A percentile compares a stretch with the other conserved stretches of the same genome.
Evolutionary conservation across 2,329 filamentous ascomycete genomes (phyloP).

Genomic region (Dactylella cylindrospora): DNA sequence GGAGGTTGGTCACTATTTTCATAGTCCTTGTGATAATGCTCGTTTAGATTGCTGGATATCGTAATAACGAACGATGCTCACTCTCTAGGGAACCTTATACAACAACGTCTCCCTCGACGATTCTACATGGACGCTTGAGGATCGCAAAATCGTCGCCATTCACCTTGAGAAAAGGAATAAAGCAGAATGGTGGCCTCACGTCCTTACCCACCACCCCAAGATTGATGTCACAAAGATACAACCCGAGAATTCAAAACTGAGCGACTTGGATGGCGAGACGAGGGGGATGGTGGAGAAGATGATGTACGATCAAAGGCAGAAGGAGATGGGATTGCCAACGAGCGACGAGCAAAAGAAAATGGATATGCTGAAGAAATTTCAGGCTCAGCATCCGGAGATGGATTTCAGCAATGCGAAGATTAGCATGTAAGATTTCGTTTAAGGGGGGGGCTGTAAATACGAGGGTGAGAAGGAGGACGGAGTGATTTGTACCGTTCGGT

Average conservation of each 20-base stretch:
- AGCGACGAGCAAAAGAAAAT: constrained; percentile 95
- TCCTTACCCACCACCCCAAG: constrained; percentile 79
- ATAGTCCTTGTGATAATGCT: too few relatives aligned
- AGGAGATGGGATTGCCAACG: constrained; percentile 83
- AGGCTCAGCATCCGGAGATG: constrained; percentile 74
- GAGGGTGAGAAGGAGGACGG: too few relatives aligned
- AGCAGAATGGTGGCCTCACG: constrained; percentile 97
- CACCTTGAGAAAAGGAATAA: constrained; percentile 96
- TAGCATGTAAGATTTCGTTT: constrained; percentile 37
- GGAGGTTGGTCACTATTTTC: constrained; percentile 44
- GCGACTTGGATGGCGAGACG: constrained; percentile 92
- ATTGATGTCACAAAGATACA: constrained; percentile 95
- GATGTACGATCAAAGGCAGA: constrained; percentile 99
- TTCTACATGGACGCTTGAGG: constrained; percentile 92
- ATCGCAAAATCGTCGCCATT: constrained; percentile 69
- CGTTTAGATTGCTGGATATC: too few relatives aligned
- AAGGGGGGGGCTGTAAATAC: too few relatives aligned
- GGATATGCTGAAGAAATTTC: constrained; percentile 90
- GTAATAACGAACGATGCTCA: too few relatives aligned
- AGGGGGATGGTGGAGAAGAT: constrained; percentile 99
- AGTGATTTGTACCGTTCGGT: too few relatives aligned
- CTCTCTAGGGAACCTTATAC: constrained; percentile 75
- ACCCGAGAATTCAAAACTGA: constrained; percentile 87
- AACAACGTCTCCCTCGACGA: constrained; percentile 80
- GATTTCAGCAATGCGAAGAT: constrained; percentile 72